Evolutionary conservation across 2,329 filamentous ascomycete genomes (phyloP), one percentile per base, ranked within the genome.

Genomic region (Neonectria coccinea): DNA sequence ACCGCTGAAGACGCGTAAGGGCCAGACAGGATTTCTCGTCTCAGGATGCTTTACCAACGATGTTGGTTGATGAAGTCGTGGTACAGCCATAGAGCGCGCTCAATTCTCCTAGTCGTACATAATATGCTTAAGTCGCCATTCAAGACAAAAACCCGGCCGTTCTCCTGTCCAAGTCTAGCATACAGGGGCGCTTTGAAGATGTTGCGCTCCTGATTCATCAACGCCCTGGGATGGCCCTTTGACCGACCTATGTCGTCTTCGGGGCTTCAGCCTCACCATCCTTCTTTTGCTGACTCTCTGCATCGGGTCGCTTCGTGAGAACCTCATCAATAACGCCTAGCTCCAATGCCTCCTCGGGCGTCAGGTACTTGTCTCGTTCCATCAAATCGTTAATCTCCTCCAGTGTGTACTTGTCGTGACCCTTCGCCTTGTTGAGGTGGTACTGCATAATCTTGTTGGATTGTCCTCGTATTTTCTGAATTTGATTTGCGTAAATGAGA

Each of bases 401-500:
- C 39, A 97, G 75, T 36, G 85, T 89, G 77, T 93, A 90, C 79
- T 93, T 92, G 22, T 97, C 92, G 65, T 91, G 77, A 2, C 88
- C 90, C 75, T 92, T 87, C 55, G 89, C 85, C 78, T 88, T 91
- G 73, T 94, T 97, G 75, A 99, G 83, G 79, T 99, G 96, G 56
- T 85, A 82, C 77, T 90, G 88, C 78, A 97, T 97, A 63, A 99
- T 98, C 80, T 90, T 86, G 78, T 99, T 98, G 73, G 97, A 83
- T 80, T 95, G 92, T 68, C 90, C 87, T 63, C 96, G 86, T 59
- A 97, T 91, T 63, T 94, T 86, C 77, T 98, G 85, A 61, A 99
- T 99, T 84, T 99, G 95, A 76, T 94, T 97, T 5, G 96, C 96
- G 76, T 99, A 97, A 67, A 99, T 98, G 52, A 97, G 87, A 69